phyloP scores from a whole-genome alignment of 1,284 basidiomycete species.

The Singerocomus rubriflavus region DNA sequence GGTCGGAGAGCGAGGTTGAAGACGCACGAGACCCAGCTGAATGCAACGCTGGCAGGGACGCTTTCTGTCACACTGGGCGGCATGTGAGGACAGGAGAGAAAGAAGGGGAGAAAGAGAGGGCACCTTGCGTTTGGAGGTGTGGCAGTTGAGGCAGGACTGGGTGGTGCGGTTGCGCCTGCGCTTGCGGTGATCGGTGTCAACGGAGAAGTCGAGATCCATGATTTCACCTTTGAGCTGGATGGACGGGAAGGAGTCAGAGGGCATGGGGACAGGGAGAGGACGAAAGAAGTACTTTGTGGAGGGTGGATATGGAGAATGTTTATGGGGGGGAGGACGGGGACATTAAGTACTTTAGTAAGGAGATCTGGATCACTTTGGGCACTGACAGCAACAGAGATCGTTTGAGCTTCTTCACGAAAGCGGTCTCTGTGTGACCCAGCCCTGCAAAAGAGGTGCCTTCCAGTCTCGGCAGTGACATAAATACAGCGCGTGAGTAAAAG shows the following conservation, averaged over 20 bases:
- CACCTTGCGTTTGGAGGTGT: conserved; percentile 91
- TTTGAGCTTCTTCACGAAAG: conserved; percentile 34
- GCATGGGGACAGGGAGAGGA: conserved; percentile 31
- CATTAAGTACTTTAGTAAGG: conserved; percentile 37
- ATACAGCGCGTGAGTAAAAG: conserved; percentile 35
- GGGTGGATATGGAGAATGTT: conserved; percentile 21
- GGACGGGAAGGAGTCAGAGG: conserved; percentile 32
- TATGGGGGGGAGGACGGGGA: conserved; percentile 30
- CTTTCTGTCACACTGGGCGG: conserved; percentile 71
- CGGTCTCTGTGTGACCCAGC: conserved; percentile 35
- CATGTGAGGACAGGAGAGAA: conserved; percentile 1
- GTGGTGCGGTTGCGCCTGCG: conserved; percentile 85
- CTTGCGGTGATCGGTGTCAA: conserved; percentile 66
- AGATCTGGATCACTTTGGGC: conserved; percentile 37
- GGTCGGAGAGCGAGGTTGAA: not conserved
- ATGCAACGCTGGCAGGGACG: conserved; percentile 87
- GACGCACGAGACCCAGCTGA: conserved; percentile 67
- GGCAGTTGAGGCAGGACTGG: conserved; percentile 86
- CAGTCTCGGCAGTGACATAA: conserved; percentile 38
- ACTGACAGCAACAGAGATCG: conserved; percentile 34
- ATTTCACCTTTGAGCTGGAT: conserved; percentile 62
- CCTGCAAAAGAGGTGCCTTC: conserved; percentile 33
- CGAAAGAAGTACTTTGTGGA: conserved; percentile 34
- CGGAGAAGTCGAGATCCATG: conserved; percentile 65
- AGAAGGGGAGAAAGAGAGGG: conserved; percentile 7